Evolutionary conservation across 768 basidiomycete genomes (phyloP).

Genomic region (Clathrus columnatus): DNA sequence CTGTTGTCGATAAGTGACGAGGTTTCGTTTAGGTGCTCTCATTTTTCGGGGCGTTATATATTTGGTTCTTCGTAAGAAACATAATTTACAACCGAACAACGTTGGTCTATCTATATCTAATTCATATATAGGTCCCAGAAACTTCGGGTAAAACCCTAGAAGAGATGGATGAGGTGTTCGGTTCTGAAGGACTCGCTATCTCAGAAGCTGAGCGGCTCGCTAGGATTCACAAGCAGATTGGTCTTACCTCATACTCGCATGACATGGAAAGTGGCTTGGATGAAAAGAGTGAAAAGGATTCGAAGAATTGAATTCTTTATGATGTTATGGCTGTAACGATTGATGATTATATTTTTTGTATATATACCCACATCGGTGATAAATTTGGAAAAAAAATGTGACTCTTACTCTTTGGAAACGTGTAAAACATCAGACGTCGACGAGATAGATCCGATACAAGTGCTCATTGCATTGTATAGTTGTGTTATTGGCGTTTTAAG

Average conservation of each 20-base stretch:
- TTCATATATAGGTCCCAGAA: constrained; percentile 48
- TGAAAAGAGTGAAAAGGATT: constrained; percentile 7
- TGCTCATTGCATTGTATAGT: too few species aligned
- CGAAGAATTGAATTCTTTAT: too few species aligned
- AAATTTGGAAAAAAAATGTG: too few species aligned
- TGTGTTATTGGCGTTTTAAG: too few species aligned
- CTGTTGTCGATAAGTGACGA: constrained; percentile 2
- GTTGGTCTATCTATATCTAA: too few species aligned
- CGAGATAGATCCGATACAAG: too few species aligned
- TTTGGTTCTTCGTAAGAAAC: constrained; percentile 48
- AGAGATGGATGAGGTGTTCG: constrained; percentile 76
- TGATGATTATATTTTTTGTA: too few species aligned
- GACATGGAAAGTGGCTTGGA: neutral
- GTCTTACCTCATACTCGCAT: constrained; percentile 34
- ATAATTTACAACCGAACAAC: neutral
- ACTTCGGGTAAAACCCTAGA: constrained; percentile 66
- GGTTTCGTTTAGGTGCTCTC: constrained; percentile 44
- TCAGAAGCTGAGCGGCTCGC: constrained; percentile 44
- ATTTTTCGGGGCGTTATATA: constrained; percentile 56
- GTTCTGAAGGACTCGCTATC: constrained; percentile 41
- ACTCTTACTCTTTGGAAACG: too few species aligned
- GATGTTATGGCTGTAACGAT: too few species aligned
- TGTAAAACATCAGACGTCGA: too few species aligned
- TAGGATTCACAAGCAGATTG: constrained; percentile 54
- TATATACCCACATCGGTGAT: too few species aligned